phyloP scores from a whole-genome alignment of 2,329 filamentous ascomycete genomes.

The Periglandula ipomoeae region DNA sequence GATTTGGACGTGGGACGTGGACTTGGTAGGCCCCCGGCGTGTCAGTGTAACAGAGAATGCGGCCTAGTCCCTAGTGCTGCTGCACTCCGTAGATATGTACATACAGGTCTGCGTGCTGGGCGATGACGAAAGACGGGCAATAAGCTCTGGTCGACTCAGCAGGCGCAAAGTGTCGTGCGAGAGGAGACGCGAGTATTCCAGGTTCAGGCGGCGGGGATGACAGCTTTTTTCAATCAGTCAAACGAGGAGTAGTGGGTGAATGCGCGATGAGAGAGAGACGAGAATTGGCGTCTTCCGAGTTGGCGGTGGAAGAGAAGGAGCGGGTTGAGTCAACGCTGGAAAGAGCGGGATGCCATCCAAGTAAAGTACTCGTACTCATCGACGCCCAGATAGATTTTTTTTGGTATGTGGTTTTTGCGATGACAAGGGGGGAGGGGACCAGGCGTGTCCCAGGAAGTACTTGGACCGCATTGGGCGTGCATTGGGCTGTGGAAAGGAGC shows the following conservation, averaged over 20 bases:
- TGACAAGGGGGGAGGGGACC: conserved; percentile 4
- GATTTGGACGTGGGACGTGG: no score
- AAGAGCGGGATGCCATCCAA: conserved; percentile 6
- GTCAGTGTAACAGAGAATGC: not conserved
- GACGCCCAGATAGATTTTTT: not conserved
- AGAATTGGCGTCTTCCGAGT: not conserved
- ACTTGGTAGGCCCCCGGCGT: conserved; percentile 1
- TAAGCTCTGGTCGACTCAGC: not conserved
- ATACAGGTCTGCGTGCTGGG: not conserved
- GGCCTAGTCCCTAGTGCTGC: not conserved
- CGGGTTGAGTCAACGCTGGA: conserved; percentile 4
- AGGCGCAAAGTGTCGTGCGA: not conserved
- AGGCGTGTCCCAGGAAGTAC: conserved; percentile 1
- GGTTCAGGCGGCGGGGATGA: not conserved
- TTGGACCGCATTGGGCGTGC: not conserved
- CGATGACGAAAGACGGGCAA: conserved; percentile 1
- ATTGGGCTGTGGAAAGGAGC: not conserved
- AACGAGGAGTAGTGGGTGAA: not conserved
- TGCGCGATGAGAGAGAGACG: not conserved
- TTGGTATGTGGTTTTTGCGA: conserved; percentile 4
- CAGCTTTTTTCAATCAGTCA: not conserved
- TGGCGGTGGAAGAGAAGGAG: not conserved
- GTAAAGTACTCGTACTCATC: conserved; percentile 3
- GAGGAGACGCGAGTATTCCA: no score
- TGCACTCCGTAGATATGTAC: not conserved